Conservation (phyloP, 768 basidiomycete genomes). For the Tricholoma bakamatsutake region DNA sequence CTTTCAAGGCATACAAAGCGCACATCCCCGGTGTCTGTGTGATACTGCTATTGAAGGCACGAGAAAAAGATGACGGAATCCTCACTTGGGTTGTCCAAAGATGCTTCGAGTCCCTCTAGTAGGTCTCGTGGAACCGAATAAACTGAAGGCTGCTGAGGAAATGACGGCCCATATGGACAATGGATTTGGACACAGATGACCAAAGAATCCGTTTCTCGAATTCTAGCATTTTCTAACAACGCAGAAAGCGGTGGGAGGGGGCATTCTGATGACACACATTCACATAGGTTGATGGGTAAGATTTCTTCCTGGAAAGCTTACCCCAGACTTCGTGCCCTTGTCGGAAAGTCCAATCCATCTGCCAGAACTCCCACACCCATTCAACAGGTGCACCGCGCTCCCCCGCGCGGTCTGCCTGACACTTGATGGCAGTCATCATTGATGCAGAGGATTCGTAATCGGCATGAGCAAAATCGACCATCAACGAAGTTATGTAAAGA, state of each 20-base stretch:
- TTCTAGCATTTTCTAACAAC: slow-evolving; percentile 53
- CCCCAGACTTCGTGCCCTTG: slow-evolving; percentile 72
- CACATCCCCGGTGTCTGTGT: slow-evolving; percentile 67
- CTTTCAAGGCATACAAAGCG: slow-evolving; percentile 68
- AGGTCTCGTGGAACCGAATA: slow-evolving; percentile 63
- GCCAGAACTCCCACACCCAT: slow-evolving; percentile 73
- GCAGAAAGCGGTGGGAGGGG: slow-evolving; percentile 55
- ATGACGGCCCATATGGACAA: slow-evolving; percentile 49
- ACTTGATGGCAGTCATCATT: slow-evolving; percentile 71
- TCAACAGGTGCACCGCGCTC: slow-evolving; percentile 59
- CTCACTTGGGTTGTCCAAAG: slow-evolving; percentile 68
- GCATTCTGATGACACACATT: slow-evolving; percentile 38
- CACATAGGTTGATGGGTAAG: not conserved
- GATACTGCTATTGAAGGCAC: not conserved
- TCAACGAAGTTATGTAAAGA: slow-evolving; percentile 60
- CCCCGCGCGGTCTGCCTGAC: slow-evolving; percentile 52
- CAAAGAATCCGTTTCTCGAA: slow-evolving; percentile 60
- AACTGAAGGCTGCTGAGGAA: slow-evolving; percentile 60
- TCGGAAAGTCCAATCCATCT: slow-evolving; percentile 65
- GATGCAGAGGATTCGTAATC: slow-evolving; percentile 58
- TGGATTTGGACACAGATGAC: slow-evolving; percentile 74
- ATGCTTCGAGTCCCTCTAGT: slow-evolving; percentile 62
- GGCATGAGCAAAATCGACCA: slow-evolving; percentile 53
- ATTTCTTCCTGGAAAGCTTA: slow-evolving; percentile 23
- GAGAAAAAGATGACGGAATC: slow-evolving; percentile 1